Base-by-base conservation (phyloP, 1,284 basidiomycete genomes). In the Amylostereum areolatum region DNA sequence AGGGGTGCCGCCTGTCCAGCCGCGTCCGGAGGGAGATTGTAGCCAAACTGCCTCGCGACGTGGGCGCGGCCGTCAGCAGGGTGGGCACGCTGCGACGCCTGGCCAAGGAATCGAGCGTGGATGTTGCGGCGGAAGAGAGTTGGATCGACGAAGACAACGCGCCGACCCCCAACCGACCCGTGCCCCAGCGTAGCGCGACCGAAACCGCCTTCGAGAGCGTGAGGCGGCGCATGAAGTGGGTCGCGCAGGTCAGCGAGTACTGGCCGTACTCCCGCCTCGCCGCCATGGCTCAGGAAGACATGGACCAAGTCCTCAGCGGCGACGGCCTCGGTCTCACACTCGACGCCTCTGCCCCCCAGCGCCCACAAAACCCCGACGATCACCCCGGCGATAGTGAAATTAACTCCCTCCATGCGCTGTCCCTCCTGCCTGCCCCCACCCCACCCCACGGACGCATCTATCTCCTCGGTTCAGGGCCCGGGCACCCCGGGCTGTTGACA, bases 401-500 rank as follows among this genome's bases (percentile, higher is more conserved):
- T 37, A 48, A 43, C 10, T 65, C 64, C 11, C 48, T 61, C 18
- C 68, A 70, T 48, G 53, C 49, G 6, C 61, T 66, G 8, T 37
- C 49, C 9, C 62, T 72, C 44, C 52, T 8, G 3, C 55, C 72
- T 34, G 18, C 61, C 10, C 58, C 69, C 2, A 58, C 67, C 24
- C 58, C 60, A 30, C 66, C 57, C 40, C 67, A 63, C 47, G 92
- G 93, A 0, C 75, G 78, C 9, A 95, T 97, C 50, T 75, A 93
- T 46, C 83, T 99, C 5, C 85, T 96, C 28, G 95, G 96, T 7
- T 95, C 93, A 3, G 95, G 96, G 0, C 93, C 96, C 0, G 96
- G 96, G 3, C 94, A 97, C 58, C 93, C 96, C 0, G 88, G 88
- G 1, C 78, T 98, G 9, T 81, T 98, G 43, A 98, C 96, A 1